Evolutionary conservation across 352 stramenopile genomes (phyloP).

Genomic region (Phytophthora sp.): DNA sequence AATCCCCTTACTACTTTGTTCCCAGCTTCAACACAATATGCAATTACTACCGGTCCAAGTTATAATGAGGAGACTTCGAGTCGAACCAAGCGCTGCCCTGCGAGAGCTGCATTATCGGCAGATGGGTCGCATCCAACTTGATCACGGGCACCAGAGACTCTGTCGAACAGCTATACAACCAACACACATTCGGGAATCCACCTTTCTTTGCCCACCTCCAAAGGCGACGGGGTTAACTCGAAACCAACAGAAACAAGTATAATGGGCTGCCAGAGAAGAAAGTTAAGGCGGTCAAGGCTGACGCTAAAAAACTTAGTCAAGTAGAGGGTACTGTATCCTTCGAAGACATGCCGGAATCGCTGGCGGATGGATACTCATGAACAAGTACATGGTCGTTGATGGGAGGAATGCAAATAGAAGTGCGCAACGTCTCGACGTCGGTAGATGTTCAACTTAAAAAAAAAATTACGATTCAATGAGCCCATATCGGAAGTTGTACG

Average conservation of each 20-base stretch:
- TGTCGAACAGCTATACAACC: no score
- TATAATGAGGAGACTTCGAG: no score
- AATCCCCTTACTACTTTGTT: not conserved
- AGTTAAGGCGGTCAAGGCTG: not conserved
- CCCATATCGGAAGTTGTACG: not conserved
- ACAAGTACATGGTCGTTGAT: not conserved
- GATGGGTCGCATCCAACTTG: no score
- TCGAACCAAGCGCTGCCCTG: not conserved
- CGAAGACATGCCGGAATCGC: not conserved
- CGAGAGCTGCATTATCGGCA: not conserved
- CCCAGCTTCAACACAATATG: no score
- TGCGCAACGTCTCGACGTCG: not conserved
- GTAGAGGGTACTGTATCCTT: not conserved
- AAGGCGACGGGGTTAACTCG: not conserved
- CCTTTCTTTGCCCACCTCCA: not conserved
- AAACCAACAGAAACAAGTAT: not conserved
- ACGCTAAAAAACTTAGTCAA: not conserved
- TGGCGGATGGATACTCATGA: not conserved
- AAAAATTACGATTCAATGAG: not conserved
- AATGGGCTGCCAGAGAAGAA: not conserved
- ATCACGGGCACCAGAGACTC: no score
- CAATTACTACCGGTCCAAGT: no score
- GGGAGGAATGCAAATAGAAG: not conserved
- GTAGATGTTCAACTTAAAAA: not conserved
- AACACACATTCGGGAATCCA: not conserved